Evolutionary conservation across 2,329 filamentous ascomycete species (phyloP), one percentile per base, ranked within the genome.

Genomic region (Ploettnerulaceae sp.): DNA sequence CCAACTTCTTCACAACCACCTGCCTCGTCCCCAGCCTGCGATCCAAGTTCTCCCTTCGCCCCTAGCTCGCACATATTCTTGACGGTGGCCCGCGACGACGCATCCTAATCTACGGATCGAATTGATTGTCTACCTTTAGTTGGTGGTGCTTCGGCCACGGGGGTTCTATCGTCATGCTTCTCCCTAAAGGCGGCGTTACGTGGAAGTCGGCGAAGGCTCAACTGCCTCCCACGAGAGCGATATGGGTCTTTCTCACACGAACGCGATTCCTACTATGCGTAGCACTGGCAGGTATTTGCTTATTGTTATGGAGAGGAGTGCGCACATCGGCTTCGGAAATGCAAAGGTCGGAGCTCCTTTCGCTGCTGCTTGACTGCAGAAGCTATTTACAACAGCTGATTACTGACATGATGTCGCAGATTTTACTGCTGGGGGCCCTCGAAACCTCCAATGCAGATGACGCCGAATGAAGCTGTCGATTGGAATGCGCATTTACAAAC

Each of bases 341-440:
- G 81, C 89, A 95, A 74, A 94, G 82, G 91, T 96, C 21, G 48
- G 58, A 48, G 39, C 48, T 51, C 40, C 42, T 26, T 34, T 38
- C 28, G 33, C 22, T 26, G 18, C 18, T 28, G 34, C 20, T 20
- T 17, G 17, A 28, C 20, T 31, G 20, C 15, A 24, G 28, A 20
- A 32, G 14, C 6, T 24, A 24, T 33, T 14, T 7, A 21, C 21
- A n/a, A 29, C n/a, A 24, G 18, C 33, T 48, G 26, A 47, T 47
- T 37, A 49, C 46, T 56, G 48, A 55, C 45, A 45, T 47, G 26
- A 41, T 29, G 48, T 28, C 53, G 53, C 63, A 97, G 91, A 70
- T 96, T 95, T 70, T 95, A 95, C 71, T 98, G 93, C 73, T 97
- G 89, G 78, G 93, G 93, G 9, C 91, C 93, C 11, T 81, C 85